Conservation (phyloP, 768 basidiomycete genomes). For the Rhodotorula paludigena region DNA sequence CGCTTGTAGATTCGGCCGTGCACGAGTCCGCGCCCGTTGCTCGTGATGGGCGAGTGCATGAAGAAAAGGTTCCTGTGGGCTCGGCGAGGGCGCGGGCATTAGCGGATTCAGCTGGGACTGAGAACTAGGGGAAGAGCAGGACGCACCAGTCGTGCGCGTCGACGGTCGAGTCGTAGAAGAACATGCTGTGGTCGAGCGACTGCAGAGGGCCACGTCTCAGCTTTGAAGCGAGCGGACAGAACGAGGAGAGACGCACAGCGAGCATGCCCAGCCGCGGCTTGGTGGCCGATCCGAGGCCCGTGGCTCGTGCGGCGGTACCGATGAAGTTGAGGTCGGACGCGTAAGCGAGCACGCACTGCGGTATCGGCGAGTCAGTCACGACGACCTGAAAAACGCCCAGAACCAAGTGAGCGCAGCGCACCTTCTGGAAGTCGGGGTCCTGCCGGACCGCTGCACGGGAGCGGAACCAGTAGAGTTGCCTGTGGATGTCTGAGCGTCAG, state of each 20-base stretch:
- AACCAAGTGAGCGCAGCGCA: background rate
- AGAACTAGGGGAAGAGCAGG: background rate
- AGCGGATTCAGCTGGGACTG: background rate
- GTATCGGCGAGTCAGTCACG: background rate
- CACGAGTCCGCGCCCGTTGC: slow-evolving; percentile 38
- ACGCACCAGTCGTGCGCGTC: slow-evolving; percentile 37
- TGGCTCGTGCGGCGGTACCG: slow-evolving; percentile 35
- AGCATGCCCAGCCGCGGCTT: slow-evolving; percentile 40
- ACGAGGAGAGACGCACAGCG: slow-evolving; percentile 17
- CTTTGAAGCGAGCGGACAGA: background rate
- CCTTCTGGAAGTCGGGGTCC: slow-evolving; percentile 39
- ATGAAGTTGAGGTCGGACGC: slow-evolving; percentile 38
- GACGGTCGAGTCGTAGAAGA: slow-evolving; percentile 38
- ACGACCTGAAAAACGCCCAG: too few species aligned
- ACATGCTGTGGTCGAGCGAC: slow-evolving; percentile 40
- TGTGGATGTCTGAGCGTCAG: background rate
- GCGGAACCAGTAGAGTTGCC: slow-evolving; percentile 37
- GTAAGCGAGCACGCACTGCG: slow-evolving; percentile 38
- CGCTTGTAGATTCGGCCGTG: slow-evolving; percentile 39
- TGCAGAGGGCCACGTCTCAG: background rate
- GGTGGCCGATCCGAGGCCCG: slow-evolving; percentile 27
- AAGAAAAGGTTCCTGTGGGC: slow-evolving; percentile 30
- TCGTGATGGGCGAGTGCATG: slow-evolving; percentile 35
- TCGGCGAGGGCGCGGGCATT: background rate
- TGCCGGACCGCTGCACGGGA: slow-evolving; percentile 23